Conservation (phyloP, 352 stramenopile genomes). For the Globisporangium irregulare region DNA sequence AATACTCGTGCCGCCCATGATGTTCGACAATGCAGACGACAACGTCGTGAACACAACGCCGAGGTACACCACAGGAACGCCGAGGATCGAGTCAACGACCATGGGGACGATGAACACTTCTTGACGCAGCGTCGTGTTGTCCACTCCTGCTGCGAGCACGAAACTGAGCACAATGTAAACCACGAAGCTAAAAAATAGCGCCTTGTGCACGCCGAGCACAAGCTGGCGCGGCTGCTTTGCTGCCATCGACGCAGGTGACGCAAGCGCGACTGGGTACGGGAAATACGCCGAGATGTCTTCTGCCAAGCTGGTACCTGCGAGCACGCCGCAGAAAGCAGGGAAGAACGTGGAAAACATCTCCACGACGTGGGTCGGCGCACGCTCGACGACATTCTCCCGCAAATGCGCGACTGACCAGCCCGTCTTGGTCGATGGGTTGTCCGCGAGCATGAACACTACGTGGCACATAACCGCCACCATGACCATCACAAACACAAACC, state of each 20-base stretch:
- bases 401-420: slow-evolving; percentile 27
- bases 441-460: slow-evolving; percentile 30
- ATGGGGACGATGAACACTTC: slow-evolving; percentile 38
- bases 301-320: slow-evolving; percentile 35
- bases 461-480: slow-evolving; percentile 34
- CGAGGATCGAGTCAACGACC: slow-evolving; percentile 45
- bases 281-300: slow-evolving; percentile 25
- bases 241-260: slow-evolving; percentile 13
- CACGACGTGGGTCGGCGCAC: slow-evolving; percentile 17
- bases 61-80: slow-evolving; percentile 39
- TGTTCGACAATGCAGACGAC: slow-evolving; percentile 46
- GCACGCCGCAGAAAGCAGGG: slow-evolving; percentile 38
- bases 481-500: slow-evolving; percentile 39
- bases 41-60: slow-evolving; percentile 40
- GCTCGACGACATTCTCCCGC: slow-evolving; percentile 24
- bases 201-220: slow-evolving; percentile 41
- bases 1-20: slow-evolving; percentile 30
- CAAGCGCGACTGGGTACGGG: slow-evolving; percentile 11
- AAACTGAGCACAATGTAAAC: slow-evolving; percentile 30
- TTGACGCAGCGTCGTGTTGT: slow-evolving; percentile 26
- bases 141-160: slow-evolving; percentile 32
- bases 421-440: slow-evolving; percentile 27
- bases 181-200: slow-evolving; percentile 32
- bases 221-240: slow-evolving; percentile 27
- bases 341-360: slow-evolving; percentile 47